phyloP scores from a whole-genome alignment of 306 rosid species.

The Cucumis sativus region DNA sequence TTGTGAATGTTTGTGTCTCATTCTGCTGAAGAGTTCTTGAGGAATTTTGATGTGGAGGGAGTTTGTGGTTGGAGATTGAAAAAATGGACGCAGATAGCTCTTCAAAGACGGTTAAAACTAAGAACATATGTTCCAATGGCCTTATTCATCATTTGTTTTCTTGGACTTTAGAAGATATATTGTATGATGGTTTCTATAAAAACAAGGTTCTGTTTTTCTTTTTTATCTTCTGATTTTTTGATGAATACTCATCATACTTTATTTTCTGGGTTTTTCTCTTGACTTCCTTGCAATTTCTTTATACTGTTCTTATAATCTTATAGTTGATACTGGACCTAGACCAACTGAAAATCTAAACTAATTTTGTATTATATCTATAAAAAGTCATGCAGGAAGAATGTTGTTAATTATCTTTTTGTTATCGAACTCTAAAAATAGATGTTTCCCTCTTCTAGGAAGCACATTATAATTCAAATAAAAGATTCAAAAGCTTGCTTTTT shows the following conservation, averaged over 20 bases:
- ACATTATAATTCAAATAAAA: too few species aligned
- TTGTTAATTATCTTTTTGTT: neutral
- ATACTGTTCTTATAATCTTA: neutral
- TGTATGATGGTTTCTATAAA: conserved; percentile 21
- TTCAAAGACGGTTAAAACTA: neutral
- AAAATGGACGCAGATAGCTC: neutral
- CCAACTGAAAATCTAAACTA: neutral
- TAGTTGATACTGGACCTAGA: neutral
- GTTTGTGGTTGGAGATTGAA: neutral
- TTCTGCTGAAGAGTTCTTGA: neutral
- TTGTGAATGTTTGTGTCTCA: neutral
- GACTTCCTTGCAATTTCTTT: neutral
- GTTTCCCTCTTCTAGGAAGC: neutral
- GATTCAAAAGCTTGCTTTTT: too few species aligned
- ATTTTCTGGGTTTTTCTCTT: neutral
- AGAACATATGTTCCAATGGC: neutral
- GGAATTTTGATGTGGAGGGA: neutral
- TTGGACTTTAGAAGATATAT: conserved; percentile 36
- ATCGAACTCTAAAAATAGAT: too few species aligned
- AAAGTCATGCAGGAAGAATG: neutral
- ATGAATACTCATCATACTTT: neutral
- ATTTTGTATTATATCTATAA: neutral
- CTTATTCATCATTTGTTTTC: conserved; percentile 24
- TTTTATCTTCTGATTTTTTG: neutral
- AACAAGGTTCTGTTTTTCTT: conserved; percentile 17